Evolutionary conservation across 257 asterid genomes (phyloP).

Genomic region (Solanum gracilifrons): DNA sequence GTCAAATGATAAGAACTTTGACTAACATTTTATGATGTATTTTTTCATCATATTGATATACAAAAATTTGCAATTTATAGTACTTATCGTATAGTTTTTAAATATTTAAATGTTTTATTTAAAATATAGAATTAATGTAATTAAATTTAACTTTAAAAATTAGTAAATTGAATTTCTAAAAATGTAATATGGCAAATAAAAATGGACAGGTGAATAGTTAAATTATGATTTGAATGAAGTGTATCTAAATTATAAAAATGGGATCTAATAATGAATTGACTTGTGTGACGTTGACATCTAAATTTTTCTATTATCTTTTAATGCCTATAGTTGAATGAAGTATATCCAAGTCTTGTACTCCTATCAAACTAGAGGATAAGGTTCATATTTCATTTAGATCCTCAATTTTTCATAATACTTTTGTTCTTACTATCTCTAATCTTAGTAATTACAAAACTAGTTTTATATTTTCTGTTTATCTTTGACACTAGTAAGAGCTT

Average conservation of each 20-base stretch:
- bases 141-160: too few species aligned
- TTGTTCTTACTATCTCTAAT: neutral
- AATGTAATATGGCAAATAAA: too few species aligned
- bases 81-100: too few species aligned
- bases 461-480: neutral
- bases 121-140: too few species aligned
- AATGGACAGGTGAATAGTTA: neutral
- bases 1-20: too few species aligned
- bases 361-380: neutral
- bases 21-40: too few species aligned
- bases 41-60: too few species aligned
- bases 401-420: neutral
- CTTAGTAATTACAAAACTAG: neutral
- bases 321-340: neutral
- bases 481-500: neutral
- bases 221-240: neutral
- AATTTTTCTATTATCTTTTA: neutral
- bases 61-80: too few species aligned
- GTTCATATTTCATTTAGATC: neutral
- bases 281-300: neutral
- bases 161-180: too few species aligned
- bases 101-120: too few species aligned
- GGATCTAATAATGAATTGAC: neutral
- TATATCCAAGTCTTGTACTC: neutral
- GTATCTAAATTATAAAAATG: neutral